Conservation (phyloP, 495 filamentous ascomycete species). For the Podospora pseudopauciseta region DNA sequence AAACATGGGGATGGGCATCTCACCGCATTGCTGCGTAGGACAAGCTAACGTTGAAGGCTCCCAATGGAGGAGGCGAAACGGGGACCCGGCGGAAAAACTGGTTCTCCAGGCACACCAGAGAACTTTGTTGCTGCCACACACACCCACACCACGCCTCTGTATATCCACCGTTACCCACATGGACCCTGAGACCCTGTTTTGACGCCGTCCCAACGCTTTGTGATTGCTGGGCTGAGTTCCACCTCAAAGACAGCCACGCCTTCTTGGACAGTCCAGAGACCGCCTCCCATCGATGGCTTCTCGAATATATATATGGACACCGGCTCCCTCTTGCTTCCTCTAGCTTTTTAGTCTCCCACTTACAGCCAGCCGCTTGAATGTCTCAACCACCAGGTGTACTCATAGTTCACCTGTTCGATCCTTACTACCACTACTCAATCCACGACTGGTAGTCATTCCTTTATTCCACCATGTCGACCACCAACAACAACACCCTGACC, state of each 20-base stretch:
- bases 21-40: neutral
- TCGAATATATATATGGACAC: neutral
- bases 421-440: neutral
- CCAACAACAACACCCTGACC: neutral
- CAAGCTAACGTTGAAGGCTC: neutral
- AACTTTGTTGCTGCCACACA: constrained; percentile 8
- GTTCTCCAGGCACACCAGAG: neutral
- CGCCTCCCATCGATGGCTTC: constrained; percentile 9
- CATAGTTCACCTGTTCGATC: constrained; percentile 1
- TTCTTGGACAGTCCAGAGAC: constrained; percentile 1
- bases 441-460: constrained; percentile 1
- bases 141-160: constrained; percentile 12
- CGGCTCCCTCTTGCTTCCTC: neutral
- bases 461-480: neutral
- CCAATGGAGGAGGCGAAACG: neutral
- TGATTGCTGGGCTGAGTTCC: constrained; percentile 14
- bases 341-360: neutral
- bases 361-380: neutral
- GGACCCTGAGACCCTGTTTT: constrained; percentile 16
- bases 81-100: neutral
- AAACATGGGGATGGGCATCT: neutral
- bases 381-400: neutral
- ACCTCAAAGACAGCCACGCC: constrained; percentile 1
- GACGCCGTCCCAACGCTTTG: constrained; percentile 2
- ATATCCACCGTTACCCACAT: constrained; percentile 17